Conservation (phyloP, 345 rosid genomes). For the Hibiscus syriacus region DNA sequence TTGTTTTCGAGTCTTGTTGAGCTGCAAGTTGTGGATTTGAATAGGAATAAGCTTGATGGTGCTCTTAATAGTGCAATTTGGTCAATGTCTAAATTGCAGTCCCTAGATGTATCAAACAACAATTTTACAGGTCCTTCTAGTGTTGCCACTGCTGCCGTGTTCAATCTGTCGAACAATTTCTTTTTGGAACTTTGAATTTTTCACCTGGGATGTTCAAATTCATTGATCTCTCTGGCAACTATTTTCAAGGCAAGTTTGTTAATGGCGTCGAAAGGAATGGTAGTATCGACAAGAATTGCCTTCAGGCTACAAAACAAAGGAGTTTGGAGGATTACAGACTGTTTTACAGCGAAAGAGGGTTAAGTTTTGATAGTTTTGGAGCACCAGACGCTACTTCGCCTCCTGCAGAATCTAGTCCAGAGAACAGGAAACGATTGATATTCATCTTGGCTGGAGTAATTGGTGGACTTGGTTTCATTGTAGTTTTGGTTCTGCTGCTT, state of each 20-base stretch:
- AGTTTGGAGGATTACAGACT: constrained; percentile 34
- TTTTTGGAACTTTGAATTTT: constrained; percentile 49
- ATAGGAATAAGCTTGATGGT: constrained; percentile 50
- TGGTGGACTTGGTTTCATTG: constrained; percentile 41
- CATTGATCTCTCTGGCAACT: constrained; percentile 68
- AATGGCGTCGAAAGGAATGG: constrained; percentile 24
- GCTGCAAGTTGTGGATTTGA: constrained; percentile 13
- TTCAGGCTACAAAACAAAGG: constrained; percentile 45
- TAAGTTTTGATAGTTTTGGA: constrained; percentile 45
- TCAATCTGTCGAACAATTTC: constrained; percentile 67
- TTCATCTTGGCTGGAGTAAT: constrained; percentile 40
- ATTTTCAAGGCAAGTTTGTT: constrained; percentile 60
- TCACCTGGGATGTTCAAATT: constrained; percentile 31
- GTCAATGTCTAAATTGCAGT: constrained; percentile 24
- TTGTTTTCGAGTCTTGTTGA: constrained; percentile 31
- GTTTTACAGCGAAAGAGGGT: constrained; percentile 41
- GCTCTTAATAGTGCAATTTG: constrained; percentile 13
- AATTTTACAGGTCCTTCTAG: constrained; percentile 42
- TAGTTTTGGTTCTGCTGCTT: constrained; percentile 29
- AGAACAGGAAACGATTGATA: constrained; percentile 30
- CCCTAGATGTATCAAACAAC: constrained; percentile 58
- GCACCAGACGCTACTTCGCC: constrained; percentile 23
- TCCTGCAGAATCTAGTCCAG: constrained; percentile 9
- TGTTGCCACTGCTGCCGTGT: constrained; percentile 21
- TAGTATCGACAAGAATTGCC: constrained; percentile 44